phyloP scores from a whole-genome alignment of 495 filamentous ascomycete species.

The Penicillium cosmopolitanum region DNA sequence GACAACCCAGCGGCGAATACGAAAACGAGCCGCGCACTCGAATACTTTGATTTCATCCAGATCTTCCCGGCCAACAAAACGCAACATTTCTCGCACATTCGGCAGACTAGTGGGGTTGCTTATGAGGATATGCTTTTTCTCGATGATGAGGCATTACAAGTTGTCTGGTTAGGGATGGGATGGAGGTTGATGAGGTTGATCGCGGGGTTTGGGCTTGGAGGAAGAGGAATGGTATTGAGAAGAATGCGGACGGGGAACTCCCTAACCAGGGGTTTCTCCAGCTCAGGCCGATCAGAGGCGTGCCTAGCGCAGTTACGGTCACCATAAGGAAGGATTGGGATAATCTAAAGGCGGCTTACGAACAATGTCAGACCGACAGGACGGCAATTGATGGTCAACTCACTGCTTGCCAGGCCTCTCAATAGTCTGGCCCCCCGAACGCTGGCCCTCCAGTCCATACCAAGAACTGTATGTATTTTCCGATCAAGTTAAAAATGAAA shows the following conservation, averaged over 20 bases:
- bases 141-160: conserved; percentile 89
- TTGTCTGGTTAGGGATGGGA: conserved; percentile 76
- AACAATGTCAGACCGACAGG: too few species aligned
- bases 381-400: too few species aligned
- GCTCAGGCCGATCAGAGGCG: too few species aligned
- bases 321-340: too few species aligned
- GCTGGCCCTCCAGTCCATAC: too few species aligned
- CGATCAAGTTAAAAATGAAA: too few species aligned
- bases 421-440: too few species aligned
- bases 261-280: background rate
- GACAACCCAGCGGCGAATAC: conserved; percentile 44
- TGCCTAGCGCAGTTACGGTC: too few species aligned
- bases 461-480: too few species aligned
- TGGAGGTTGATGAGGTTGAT: conserved; percentile 77
- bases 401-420: too few species aligned
- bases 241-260: conserved; percentile 18
- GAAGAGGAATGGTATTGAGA: conserved; percentile 62
- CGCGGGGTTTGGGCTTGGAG: conserved; percentile 82
- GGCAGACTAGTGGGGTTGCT: conserved; percentile 61
- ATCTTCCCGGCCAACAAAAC: conserved; percentile 90
- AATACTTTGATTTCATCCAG: conserved; percentile 81
- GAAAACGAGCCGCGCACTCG: conserved; percentile 58
- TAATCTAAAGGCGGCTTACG: too few species aligned
- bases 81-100: conserved; percentile 75
- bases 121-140: conserved; percentile 94